phyloP scores from a whole-genome alignment of 1,139 yeast species.

The Suhomyces atakaporum region DNA sequence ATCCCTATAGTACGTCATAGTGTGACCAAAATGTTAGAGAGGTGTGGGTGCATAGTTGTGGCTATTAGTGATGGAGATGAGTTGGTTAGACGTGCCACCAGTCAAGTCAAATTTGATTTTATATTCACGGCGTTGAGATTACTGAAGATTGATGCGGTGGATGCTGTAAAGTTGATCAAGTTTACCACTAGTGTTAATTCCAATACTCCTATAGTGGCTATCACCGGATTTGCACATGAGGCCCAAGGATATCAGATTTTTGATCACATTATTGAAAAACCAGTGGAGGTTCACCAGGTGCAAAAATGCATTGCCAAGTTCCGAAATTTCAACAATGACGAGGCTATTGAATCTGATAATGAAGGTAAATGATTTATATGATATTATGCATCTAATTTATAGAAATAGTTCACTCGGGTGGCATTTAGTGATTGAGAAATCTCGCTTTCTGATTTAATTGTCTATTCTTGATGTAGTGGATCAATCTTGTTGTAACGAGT shows the following conservation, averaged over 20 bases:
- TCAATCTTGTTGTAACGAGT: too few species aligned
- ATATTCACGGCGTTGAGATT: conserved; percentile 76
- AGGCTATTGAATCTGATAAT: conserved; percentile 28
- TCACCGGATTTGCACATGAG: conserved; percentile 73
- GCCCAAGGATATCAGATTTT: conserved; percentile 61
- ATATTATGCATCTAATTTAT: too few species aligned
- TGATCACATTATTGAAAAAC: conserved; percentile 75
- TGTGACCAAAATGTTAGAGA: conserved; percentile 63
- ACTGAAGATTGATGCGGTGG: conserved; percentile 68
- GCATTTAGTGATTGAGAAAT: too few species aligned
- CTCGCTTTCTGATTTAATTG: too few species aligned
- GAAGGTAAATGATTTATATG: conserved; percentile 9
- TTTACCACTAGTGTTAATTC: conserved; percentile 77
- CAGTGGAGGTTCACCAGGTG: conserved; percentile 48
- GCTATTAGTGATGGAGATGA: conserved; percentile 82
- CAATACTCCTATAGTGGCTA: conserved; percentile 74
- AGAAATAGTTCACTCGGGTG: too few species aligned
- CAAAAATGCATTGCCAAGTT: conserved; percentile 26
- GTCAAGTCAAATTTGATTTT: conserved; percentile 80
- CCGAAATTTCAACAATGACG: conserved; percentile 22
- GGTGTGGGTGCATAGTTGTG: conserved; percentile 79
- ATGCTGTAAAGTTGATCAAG: conserved; percentile 75
- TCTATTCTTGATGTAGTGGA: too few species aligned
- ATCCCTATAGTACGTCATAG: conserved; percentile 80
- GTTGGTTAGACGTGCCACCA: conserved; percentile 76